A percentile compares a stretch with the other conserved stretches of the same genome.
Evolutionary conservation across 805 yeast genomes (phyloP).

Genomic region (Yarrowia divulgata): DNA sequence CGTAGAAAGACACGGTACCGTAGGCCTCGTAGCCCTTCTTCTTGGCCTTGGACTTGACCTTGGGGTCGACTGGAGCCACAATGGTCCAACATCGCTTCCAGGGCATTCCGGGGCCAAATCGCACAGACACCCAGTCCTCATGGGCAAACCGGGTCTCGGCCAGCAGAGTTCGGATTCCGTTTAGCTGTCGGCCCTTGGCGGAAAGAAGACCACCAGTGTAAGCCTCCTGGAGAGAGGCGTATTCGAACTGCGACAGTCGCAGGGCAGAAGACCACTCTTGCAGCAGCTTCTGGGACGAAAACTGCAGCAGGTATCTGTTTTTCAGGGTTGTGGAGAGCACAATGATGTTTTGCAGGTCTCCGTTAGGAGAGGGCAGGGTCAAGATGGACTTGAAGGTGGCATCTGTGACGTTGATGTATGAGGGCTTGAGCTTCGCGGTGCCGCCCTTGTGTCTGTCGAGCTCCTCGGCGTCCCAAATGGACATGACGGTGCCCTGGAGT

Average conservation of each 20-base stretch:
- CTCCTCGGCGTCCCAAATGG: conserved; percentile 77
- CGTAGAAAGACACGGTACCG: conserved; percentile 82
- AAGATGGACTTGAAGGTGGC: conserved; percentile 80
- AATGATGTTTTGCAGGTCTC: conserved; percentile 76
- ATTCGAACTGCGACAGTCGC: conserved; percentile 80
- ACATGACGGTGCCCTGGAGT: conserved; percentile 86
- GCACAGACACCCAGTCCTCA: conserved; percentile 93
- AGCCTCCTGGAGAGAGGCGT: conserved; percentile 86
- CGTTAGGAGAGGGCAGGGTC: conserved; percentile 66
- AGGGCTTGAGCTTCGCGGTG: conserved; percentile 72
- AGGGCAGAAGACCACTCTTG: conserved; percentile 84
- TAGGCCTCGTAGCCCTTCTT: conserved; percentile 51
- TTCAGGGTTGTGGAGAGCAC: conserved; percentile 92
- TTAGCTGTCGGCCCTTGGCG: conserved; percentile 85
- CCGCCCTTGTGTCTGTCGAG: conserved; percentile 62
- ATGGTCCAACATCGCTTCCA: conserved; percentile 96
- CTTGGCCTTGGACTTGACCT: conserved; percentile 54
- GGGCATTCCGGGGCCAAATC: conserved; percentile 98
- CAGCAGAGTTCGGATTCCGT: conserved; percentile 84
- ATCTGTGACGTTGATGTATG: conserved; percentile 89
- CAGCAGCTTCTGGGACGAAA: conserved; percentile 67
- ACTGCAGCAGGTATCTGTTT: conserved; percentile 84
- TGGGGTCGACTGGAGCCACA: conserved; percentile 62
- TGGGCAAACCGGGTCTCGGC: conserved; percentile 85
- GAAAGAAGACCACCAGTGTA: conserved; percentile 94